These are phyloP conservation scores for Saccharomyces hybrid DNA, from an alignment of 1,139 yeast genomes.

Conservation along the genomic window DNA sequence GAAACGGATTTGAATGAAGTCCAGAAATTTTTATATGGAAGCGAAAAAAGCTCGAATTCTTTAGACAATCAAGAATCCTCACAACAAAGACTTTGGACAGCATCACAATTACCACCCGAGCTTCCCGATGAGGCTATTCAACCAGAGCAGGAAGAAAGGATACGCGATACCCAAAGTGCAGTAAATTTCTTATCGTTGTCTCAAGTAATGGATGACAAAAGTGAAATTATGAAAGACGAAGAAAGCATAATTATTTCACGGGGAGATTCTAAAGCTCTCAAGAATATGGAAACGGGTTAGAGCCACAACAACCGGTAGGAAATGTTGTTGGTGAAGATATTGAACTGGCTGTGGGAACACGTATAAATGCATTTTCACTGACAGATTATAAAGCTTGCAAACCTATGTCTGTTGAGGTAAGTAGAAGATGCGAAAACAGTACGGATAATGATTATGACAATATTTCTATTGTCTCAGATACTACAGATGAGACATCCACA, in stretches of 20 bases:
- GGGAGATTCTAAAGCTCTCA: not conserved
- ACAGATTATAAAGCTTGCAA: not conserved
- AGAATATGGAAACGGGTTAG: not conserved
- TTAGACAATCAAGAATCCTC: conserved; percentile 5
- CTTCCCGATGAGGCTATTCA: not conserved
- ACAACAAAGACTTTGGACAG: conserved; percentile 19
- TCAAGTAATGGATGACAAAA: conserved; percentile 22
- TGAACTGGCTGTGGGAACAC: conserved; percentile 1
- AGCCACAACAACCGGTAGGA: not conserved
- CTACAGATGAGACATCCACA: conserved; percentile 14
- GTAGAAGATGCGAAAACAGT: conserved; percentile 2
- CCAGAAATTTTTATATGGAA: conserved; percentile 22
- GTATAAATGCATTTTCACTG: not conserved
- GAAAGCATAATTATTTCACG: not conserved
- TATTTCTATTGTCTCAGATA: conserved; percentile 8
- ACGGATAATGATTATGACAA: conserved; percentile 4
- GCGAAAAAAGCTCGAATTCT: not conserved
- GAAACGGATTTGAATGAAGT: conserved; percentile 18
- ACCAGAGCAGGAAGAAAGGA: conserved; percentile 2
- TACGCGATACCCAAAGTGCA: not conserved
- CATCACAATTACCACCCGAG: conserved; percentile 24
- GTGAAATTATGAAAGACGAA: conserved; percentile 2
- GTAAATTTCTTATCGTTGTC: conserved; percentile 20
- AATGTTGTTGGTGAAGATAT: not conserved
- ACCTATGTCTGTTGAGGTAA: not conserved